Percentiles rank a stretch among this genome's conserved stretches.
Conservation (phyloP, 805 yeast species). For the Lachancea quebecensis region DNA sequence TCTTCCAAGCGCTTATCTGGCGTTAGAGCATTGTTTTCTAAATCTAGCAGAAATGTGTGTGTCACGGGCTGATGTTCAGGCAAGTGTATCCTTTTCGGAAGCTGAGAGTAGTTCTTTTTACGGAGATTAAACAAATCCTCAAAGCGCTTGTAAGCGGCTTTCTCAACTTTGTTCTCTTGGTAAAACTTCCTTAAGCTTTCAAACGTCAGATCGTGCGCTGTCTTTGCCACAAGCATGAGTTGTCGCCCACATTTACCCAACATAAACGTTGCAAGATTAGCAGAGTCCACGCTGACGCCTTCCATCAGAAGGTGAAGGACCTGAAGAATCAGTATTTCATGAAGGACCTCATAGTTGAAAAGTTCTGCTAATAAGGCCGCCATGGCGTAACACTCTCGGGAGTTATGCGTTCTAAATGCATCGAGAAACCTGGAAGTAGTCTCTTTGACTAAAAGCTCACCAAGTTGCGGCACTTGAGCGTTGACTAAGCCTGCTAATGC, state of each 20-base stretch:
- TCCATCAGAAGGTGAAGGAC: conserved; percentile 41
- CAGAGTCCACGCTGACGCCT: conserved; percentile 46
- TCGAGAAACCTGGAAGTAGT: conserved; percentile 52
- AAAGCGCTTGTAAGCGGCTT: conserved; percentile 28
- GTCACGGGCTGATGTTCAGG: conserved; percentile 25
- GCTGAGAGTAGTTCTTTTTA: conserved; percentile 36
- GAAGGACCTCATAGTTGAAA: conserved; percentile 54
- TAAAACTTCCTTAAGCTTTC: conserved; percentile 56
- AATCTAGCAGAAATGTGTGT: conserved; percentile 14
- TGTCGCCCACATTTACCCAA: conserved; percentile 47
- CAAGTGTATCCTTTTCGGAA: conserved; percentile 15
- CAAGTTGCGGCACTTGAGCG: conserved; percentile 62
- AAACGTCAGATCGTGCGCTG: conserved; percentile 44
- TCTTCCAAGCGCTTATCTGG: conserved; percentile 4
- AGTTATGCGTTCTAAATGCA: conserved; percentile 43
- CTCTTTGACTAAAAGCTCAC: conserved; percentile 48
- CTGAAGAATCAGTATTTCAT: conserved; percentile 49
- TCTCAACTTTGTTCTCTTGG: conserved; percentile 41
- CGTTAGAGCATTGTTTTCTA: conserved; percentile 1
- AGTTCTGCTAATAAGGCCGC: conserved; percentile 53
- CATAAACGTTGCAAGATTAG: conserved; percentile 47
- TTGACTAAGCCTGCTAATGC: conserved; percentile 54
- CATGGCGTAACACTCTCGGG: conserved; percentile 37
- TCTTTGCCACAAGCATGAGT: conserved; percentile 37
- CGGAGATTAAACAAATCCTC: conserved; percentile 48